These are phyloP conservation scores for Sclerotinia trifoliorum DNA, from an alignment of 2,329 filamentous ascomycete genomes.

Conservation along the genomic window DNA sequence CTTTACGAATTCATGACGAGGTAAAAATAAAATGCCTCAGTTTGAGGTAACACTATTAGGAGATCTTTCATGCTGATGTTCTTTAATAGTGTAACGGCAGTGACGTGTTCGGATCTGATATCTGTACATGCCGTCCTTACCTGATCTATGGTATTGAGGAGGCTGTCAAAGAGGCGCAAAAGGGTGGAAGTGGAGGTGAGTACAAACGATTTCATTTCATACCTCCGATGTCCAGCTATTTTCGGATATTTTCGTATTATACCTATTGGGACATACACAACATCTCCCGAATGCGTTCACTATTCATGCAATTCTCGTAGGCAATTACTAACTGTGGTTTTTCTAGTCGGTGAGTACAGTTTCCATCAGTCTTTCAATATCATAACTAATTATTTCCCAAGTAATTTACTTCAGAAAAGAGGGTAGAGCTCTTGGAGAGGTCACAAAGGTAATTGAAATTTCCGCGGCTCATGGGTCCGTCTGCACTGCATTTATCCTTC, in stretches of 20 bases:
- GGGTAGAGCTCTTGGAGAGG: conserved; percentile 88
- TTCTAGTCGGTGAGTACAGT: conserved; percentile 18
- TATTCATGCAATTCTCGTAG: conserved; percentile 60
- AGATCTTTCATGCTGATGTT: conserved; percentile 30
- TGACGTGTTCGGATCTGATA: conserved; percentile 96
- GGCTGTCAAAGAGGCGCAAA: conserved; percentile 94
- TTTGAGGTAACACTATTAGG: conserved; percentile 12
- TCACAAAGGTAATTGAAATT: conserved; percentile 46
- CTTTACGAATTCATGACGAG: conserved; percentile 77
- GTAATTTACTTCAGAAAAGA: conserved; percentile 99
- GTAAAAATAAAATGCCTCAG: conserved; percentile 29
- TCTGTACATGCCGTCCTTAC: conserved; percentile 94
- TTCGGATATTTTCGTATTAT: conserved; percentile 11
- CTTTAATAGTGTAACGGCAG: conserved; percentile 76
- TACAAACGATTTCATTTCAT: conserved; percentile 2
- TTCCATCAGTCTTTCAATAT: background rate
- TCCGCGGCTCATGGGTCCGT: conserved; percentile 9
- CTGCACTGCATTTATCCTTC: conserved; percentile 24
- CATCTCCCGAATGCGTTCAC: conserved; percentile 46
- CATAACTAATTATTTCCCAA: conserved; percentile 6
- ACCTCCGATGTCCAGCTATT: background rate
- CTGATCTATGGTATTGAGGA: conserved; percentile 97
- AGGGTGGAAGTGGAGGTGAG: conserved; percentile 33
- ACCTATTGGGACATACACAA: background rate
- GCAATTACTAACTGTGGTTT: conserved; percentile 11